Conservation (phyloP, 805 yeast genomes). For the Candida loeiensis region DNA sequence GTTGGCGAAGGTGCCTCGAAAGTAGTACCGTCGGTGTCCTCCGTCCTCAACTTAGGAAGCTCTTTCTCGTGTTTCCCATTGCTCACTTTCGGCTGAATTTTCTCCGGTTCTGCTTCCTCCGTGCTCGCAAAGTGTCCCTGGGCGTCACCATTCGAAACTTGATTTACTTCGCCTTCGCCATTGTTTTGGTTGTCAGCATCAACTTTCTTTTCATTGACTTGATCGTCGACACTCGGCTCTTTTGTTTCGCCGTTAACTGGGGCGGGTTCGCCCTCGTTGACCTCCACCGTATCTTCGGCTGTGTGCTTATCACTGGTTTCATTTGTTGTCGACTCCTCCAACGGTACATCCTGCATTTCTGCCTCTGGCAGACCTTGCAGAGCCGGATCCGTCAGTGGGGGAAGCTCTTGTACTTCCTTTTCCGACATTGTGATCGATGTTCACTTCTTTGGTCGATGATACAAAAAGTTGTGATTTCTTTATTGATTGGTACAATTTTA, state of each 20-base stretch:
- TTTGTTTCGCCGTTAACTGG: background rate
- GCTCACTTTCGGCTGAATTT: no score
- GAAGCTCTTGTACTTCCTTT: background rate
- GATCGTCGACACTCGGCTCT: background rate
- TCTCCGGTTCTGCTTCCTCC: background rate
- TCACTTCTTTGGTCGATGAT: background rate
- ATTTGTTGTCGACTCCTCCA: background rate
- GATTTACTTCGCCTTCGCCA: background rate
- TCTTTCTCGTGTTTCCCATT: background rate
- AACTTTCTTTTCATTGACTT: background rate
- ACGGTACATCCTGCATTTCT: background rate
- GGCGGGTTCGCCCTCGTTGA: no score
- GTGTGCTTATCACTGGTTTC: no score
- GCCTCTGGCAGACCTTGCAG: background rate
- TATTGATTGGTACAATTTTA: conserved; percentile 2
- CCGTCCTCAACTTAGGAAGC: background rate
- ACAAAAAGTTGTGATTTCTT: background rate
- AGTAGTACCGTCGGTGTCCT: background rate
- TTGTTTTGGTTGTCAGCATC: background rate
- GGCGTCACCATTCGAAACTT: no score
- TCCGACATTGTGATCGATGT: conserved; percentile 3
- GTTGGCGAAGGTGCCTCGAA: background rate
- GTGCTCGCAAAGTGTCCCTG: no score
- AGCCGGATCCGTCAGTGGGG: background rate
- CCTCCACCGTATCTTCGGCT: no score